phyloP scores from a whole-genome alignment of 306 rosid species.

The Cicer bijugum region DNA sequence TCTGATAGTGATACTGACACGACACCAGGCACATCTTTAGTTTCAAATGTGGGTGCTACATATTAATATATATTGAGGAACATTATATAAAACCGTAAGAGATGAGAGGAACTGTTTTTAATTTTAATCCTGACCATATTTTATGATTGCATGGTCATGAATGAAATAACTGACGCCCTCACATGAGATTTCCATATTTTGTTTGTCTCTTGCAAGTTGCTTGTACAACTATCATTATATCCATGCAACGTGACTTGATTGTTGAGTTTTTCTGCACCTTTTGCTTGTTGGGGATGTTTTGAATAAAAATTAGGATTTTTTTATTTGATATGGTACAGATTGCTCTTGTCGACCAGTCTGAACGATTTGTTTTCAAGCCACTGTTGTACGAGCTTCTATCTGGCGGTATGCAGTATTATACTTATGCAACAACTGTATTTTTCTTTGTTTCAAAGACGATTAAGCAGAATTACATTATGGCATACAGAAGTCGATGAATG shows the following conservation, averaged over 20 bases:
- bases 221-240: background rate
- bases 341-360: slow-evolving; percentile 57
- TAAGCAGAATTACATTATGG: slow-evolving; percentile 41
- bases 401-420: slow-evolving; percentile 64
- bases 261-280: background rate
- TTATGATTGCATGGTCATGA: background rate
- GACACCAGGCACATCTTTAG: no score
- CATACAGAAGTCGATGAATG: slow-evolving; percentile 87
- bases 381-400: slow-evolving; percentile 95
- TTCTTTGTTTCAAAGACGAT: slow-evolving; percentile 35
- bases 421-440: slow-evolving; percentile 24
- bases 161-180: background rate
- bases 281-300: slow-evolving; percentile 21
- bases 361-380: slow-evolving; percentile 74
- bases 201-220: background rate
- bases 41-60: no score
- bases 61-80: background rate
- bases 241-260: background rate
- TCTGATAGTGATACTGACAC: no score
- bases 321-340: slow-evolving; percentile 48
- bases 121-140: background rate
- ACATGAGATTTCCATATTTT: background rate
- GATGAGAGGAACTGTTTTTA: background rate
- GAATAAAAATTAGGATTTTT: background rate
- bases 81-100: background rate